These are phyloP conservation scores for Ceratocystis papillata DNA, from an alignment of 2,329 filamentous ascomycete species.

Conservation along the genomic window DNA sequence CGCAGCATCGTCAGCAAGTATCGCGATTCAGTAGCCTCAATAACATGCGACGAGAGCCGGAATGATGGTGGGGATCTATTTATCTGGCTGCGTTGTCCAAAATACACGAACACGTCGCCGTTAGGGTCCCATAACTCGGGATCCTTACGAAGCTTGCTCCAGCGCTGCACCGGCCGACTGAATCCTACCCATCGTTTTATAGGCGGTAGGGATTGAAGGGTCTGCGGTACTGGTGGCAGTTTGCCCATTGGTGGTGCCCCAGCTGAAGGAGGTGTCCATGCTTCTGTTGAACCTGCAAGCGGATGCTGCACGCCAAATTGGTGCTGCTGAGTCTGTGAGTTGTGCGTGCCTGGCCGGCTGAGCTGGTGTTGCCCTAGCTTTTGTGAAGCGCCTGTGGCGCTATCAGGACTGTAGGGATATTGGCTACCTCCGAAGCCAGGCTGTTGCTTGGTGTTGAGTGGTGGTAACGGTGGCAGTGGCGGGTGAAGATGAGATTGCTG, in stretches of 20 bases:
- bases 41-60: constrained; percentile 47
- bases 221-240: constrained; percentile 36
- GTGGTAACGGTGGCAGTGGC: not conserved
- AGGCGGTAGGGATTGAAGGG: constrained; percentile 30
- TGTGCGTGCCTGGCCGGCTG: not conserved
- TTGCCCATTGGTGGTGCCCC: constrained; percentile 36
- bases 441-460: constrained; percentile 21
- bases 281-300: constrained; percentile 20
- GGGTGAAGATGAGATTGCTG: not conserved
- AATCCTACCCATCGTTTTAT: constrained; percentile 46
- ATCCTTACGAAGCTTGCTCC: constrained; percentile 50
- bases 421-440: constrained; percentile 19
- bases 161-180: constrained; percentile 38
- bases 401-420: constrained; percentile 23
- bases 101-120: constrained; percentile 49
- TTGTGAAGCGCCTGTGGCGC: constrained; percentile 13
- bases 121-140: constrained; percentile 51
- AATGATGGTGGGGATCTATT: constrained; percentile 44
- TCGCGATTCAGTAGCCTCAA: constrained; percentile 47
- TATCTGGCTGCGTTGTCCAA: constrained; percentile 38
- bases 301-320: constrained; percentile 7
- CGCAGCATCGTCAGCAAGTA: constrained; percentile 44
- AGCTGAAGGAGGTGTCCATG: not conserved
- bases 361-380: not conserved
- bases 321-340: not conserved